Percentiles rank a stretch among this genome's conserved stretches.
Conservation (phyloP, 495 filamentous ascomycete genomes). For the Pseudevernia furfuracea region DNA sequence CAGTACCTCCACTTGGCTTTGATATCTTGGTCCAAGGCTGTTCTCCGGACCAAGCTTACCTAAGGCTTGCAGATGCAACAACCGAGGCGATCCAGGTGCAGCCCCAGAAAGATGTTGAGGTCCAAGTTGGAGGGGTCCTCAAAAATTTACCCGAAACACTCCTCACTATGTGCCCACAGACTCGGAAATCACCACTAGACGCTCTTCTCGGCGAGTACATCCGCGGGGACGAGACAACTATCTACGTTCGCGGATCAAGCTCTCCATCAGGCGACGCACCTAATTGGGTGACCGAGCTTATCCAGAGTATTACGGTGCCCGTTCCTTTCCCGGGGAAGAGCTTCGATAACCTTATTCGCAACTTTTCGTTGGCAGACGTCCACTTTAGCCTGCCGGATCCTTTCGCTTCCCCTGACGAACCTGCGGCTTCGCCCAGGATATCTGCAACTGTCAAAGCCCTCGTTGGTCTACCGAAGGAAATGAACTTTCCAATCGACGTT, state of each 20-base stretch:
- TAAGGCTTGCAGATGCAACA: conserved; percentile 67
- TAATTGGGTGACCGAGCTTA: conserved; percentile 69
- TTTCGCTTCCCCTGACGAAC: conserved; percentile 65
- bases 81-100: conserved; percentile 57
- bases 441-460: conserved; percentile 74
- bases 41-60: conserved; percentile 48
- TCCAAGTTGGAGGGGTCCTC: conserved; percentile 62
- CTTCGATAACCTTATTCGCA: conserved; percentile 72
- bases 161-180: conserved; percentile 62
- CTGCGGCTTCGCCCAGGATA: conserved; percentile 64
- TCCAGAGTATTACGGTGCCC: conserved; percentile 75
- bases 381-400: conserved; percentile 76
- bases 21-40: conserved; percentile 77
- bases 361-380: conserved; percentile 76
- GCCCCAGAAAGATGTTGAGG: conserved; percentile 54
- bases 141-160: conserved; percentile 61
- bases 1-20: conserved; percentile 73
- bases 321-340: conserved; percentile 73
- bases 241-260: conserved; percentile 73
- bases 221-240: conserved; percentile 62
- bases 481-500: conserved; percentile 76
- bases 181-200: conserved; percentile 74
- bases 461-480: conserved; percentile 68
- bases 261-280: conserved; percentile 59
- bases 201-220: conserved; percentile 74